phyloP scores from a whole-genome alignment of 345 rosid species.

The Eucalyptus leucophloia region DNA sequence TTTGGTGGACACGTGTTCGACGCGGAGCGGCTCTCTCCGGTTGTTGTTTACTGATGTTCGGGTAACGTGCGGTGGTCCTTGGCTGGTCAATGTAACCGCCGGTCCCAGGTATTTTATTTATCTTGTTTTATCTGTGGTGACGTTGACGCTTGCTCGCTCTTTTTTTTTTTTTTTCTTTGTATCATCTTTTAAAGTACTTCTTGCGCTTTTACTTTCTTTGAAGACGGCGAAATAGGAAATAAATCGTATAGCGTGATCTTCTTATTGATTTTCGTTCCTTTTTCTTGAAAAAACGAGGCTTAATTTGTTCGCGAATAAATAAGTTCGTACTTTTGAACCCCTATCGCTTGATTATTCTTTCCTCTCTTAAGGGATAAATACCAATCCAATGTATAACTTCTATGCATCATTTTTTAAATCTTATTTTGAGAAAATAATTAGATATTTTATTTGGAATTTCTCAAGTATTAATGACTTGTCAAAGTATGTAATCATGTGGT shows the following conservation, averaged over 20 bases:
- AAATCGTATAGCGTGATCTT: neutral
- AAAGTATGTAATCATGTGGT: neutral
- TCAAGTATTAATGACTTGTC: neutral
- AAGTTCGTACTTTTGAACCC: rapidly evolving
- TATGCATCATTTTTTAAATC: neutral
- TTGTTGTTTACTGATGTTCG: neutral
- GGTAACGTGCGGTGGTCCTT: neutral
- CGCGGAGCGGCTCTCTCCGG: neutral
- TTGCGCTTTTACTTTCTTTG: neutral
- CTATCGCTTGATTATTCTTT: rapidly evolving
- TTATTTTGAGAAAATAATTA: neutral
- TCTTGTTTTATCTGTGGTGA: neutral
- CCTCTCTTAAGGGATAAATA: rapidly evolving
- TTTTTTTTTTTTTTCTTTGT: too few relatives aligned
- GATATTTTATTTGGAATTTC: neutral
- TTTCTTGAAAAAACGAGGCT: neutral
- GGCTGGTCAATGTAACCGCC: neutral
- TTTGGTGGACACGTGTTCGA: neutral
- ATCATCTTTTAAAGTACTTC: neutral
- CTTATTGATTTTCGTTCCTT: neutral
- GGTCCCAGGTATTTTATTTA: neutral
- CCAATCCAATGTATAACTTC: rapidly evolving
- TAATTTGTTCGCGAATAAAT: neutral
- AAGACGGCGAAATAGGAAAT: neutral
- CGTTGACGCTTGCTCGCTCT: neutral